A percentile compares a stretch with the other conserved stretches of the same genome.
These are phyloP conservation scores for Malassezia japonica DNA, from an alignment of 1,284 basidiomycete genomes.

Conservation along the genomic window DNA sequence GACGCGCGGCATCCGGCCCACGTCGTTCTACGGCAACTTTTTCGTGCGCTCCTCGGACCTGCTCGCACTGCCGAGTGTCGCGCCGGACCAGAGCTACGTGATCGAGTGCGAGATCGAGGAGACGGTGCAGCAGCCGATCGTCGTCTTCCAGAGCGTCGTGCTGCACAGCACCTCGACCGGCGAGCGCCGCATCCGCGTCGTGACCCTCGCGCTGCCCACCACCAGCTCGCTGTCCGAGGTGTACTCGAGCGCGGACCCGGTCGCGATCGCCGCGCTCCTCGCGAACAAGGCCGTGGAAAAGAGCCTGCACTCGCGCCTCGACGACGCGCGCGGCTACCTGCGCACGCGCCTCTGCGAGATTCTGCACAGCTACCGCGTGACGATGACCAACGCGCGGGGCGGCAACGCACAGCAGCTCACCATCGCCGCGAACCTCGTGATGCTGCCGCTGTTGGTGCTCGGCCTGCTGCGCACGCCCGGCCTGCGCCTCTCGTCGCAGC, in stretches of 20 bases:
- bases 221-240: conserved; percentile 86
- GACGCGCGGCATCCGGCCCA: conserved; percentile 72
- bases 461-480: conserved; percentile 92
- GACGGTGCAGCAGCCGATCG: conserved; percentile 78
- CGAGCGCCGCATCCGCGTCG: conserved; percentile 90
- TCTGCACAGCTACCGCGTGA: conserved; percentile 82
- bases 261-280: conserved; percentile 77
- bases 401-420: conserved; percentile 87
- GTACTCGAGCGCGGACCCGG: conserved; percentile 87
- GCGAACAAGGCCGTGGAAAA: conserved; percentile 97
- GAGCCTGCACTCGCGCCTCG: conserved; percentile 71
- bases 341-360: conserved; percentile 85
- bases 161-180: conserved; percentile 92
- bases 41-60: conserved; percentile 97
- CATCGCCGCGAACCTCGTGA: conserved; percentile 82
- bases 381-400: conserved; percentile 70
- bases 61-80: conserved; percentile 89
- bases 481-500: conserved; percentile 85
- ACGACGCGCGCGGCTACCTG: conserved; percentile 84
- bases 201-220: conserved; percentile 84
- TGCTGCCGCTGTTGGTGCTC: conserved; percentile 79
- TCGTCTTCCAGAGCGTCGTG: conserved; percentile 91
- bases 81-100: conserved; percentile 89
- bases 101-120: conserved; percentile 98
- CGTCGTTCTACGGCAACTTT: conserved; percentile 98